phyloP scores from a whole-genome alignment of 2,329 filamentous ascomycete species.

The Sclerotinia nivalis region DNA sequence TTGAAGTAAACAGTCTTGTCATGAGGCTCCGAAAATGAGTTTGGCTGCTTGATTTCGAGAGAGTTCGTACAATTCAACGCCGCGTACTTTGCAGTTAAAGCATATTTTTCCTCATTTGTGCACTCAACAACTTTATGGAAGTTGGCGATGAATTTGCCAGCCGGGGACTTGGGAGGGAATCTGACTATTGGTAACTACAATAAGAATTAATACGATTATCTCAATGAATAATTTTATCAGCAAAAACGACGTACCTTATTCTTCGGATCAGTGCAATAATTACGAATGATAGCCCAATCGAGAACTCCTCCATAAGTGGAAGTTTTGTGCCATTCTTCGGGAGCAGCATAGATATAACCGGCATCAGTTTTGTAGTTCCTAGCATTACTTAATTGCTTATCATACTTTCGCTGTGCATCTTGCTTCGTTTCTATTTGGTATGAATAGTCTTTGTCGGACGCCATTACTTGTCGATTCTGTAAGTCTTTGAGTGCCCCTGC shows the following conservation, averaged over 20 bases:
- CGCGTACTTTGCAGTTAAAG: not conserved
- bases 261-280: not conserved
- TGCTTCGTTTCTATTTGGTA: not conserved
- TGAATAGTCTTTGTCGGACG: not conserved
- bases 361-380: not conserved
- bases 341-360: not conserved
- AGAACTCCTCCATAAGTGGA: not conserved
- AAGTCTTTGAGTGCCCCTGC: too few relatives aligned
- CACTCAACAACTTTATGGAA: too few relatives aligned
- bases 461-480: too few relatives aligned
- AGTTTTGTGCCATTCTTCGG: not conserved
- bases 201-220: not conserved
- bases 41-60: not conserved
- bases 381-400: not conserved
- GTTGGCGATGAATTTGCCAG: too few relatives aligned
- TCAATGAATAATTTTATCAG: not conserved
- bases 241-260: not conserved
- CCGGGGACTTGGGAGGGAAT: not conserved
- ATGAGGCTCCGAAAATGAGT: not conserved
- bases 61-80: accelerated
- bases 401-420: too few relatives aligned
- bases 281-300: not conserved
- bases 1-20: not conserved
- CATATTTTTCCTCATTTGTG: not conserved
- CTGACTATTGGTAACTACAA: not conserved